These are phyloP conservation scores for Prillingera fragicola DNA, from an alignment of 1,284 basidiomycete species.

Conservation along the genomic window DNA sequence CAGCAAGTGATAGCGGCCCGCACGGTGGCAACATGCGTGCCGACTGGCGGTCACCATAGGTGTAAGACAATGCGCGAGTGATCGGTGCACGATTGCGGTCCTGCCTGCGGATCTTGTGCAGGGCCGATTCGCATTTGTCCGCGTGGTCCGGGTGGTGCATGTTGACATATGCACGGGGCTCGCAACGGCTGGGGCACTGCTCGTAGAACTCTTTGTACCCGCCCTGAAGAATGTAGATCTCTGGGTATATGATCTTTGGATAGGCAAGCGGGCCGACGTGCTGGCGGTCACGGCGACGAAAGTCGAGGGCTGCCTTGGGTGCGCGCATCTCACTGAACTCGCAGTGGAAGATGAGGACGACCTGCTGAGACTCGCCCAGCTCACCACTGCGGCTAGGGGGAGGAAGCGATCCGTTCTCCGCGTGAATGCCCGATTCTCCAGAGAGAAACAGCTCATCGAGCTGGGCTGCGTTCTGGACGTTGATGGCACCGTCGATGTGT, in stretches of 20 bases:
- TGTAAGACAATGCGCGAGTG: too few relatives aligned
- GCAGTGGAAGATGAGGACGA: slow-evolving; percentile 94
- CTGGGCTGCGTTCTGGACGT: slow-evolving; percentile 75
- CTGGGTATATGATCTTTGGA: slow-evolving; percentile 90
- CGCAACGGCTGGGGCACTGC: slow-evolving; percentile 61
- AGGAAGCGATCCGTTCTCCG: slow-evolving; percentile 54
- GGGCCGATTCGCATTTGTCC: slow-evolving; percentile 69
- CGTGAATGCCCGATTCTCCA: slow-evolving; percentile 48
- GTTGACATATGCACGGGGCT: slow-evolving; percentile 74
- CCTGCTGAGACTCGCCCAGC: slow-evolving; percentile 55
- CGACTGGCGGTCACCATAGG: slow-evolving; percentile 62
- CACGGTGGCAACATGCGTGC: slow-evolving; percentile 22
- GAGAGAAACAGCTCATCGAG: slow-evolving; percentile 77
- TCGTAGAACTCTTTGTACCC: slow-evolving; percentile 88
- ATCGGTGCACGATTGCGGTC: slow-evolving; percentile 76
- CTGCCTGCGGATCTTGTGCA: slow-evolving; percentile 87
- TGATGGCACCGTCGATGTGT: slow-evolving; percentile 85
- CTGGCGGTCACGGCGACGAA: slow-evolving; percentile 82
- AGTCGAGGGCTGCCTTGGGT: slow-evolving; percentile 88
- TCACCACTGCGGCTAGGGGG: slow-evolving; percentile 76
- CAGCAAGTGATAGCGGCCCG: slow-evolving; percentile 41
- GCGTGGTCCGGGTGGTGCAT: slow-evolving; percentile 92
- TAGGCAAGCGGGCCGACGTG: too few relatives aligned
- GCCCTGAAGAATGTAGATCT: slow-evolving; percentile 94
- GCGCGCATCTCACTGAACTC: slow-evolving; percentile 94